A percentile compares a stretch with the other conserved stretches of the same genome.
Evolutionary conservation across 257 asterid species (phyloP).

Genomic region (Capsicum pubescens): DNA sequence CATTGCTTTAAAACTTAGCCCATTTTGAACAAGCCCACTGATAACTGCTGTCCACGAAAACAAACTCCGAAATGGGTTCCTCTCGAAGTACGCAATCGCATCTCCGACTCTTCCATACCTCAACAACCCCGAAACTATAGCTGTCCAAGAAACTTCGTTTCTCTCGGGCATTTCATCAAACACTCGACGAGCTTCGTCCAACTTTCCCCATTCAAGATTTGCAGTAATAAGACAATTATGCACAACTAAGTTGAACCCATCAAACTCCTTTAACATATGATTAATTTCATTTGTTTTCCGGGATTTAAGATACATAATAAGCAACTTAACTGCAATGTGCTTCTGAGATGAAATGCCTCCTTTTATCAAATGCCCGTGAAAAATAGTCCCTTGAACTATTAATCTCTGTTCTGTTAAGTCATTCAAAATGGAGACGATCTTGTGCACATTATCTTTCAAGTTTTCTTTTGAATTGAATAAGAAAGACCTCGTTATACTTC

Average conservation of each 20-base stretch:
- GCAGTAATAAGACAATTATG: constrained; percentile 70
- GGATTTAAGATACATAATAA: constrained; percentile 63
- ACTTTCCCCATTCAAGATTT: constrained; percentile 60
- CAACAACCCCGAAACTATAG: constrained; percentile 66
- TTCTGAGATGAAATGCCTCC: constrained; percentile 66
- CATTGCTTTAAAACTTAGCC: constrained; percentile 56
- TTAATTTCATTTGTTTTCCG: constrained; percentile 53
- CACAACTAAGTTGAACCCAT: constrained; percentile 71
- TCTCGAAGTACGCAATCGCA: constrained; percentile 64
- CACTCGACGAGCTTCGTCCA: constrained; percentile 51
- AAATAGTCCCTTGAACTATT: constrained; percentile 50
- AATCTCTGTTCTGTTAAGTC: constrained; percentile 43
- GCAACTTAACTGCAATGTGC: constrained; percentile 61
- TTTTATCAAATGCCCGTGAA: constrained; percentile 76
- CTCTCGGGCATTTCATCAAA: constrained; percentile 89
- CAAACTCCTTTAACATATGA: constrained; percentile 70
- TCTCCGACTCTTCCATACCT: constrained; percentile 57
- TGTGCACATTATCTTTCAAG: constrained; percentile 45
- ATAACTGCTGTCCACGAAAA: constrained; percentile 74
- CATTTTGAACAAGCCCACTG: constrained; percentile 71
- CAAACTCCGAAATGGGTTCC: constrained; percentile 56
- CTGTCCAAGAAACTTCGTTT: constrained; percentile 83
- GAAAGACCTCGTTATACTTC: constrained; percentile 32
- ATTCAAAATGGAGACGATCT: constrained; percentile 48
- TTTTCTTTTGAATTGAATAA: constrained; percentile 45